Evolutionary conservation across 331 rosid species (phyloP).

Genomic region (Acacia concinna): DNA sequence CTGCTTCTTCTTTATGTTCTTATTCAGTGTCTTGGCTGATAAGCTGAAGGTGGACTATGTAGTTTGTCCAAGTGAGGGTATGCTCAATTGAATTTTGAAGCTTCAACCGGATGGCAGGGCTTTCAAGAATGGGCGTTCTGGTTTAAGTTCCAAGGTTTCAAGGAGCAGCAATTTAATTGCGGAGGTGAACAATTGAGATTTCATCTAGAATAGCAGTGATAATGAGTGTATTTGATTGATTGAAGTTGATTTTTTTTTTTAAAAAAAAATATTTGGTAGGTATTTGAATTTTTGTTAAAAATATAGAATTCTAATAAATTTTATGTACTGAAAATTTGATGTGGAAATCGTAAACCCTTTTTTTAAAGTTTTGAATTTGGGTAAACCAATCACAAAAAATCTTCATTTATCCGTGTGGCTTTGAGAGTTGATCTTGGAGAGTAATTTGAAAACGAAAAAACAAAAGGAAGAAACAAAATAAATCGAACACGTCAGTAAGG

Average conservation of each 20-base stretch:
- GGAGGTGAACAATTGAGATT: background rate
- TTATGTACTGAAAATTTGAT: too few relatives aligned
- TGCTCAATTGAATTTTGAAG: background rate
- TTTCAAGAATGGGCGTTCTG: background rate
- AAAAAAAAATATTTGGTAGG: background rate
- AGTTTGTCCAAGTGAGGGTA: conserved; percentile 13
- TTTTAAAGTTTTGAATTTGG: background rate
- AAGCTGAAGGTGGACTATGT: background rate
- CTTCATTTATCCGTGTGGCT: background rate
- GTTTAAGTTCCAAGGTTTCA: background rate
- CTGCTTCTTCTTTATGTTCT: conserved; percentile 6
- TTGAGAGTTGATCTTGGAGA: background rate
- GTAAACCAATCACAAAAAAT: background rate
- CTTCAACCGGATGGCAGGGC: background rate
- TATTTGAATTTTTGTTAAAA: background rate
- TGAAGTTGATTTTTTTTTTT: background rate
- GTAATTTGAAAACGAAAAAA: too few relatives aligned
- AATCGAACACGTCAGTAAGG: too few relatives aligned
- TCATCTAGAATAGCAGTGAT: background rate
- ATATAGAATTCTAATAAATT: background rate
- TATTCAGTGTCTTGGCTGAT: conserved; percentile 11
- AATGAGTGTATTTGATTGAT: background rate
- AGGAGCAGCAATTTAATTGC: background rate
- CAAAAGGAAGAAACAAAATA: too few relatives aligned
- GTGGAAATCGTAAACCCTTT: background rate